Evolutionary conservation across 192 early-diverging fungal species (phyloP), one percentile per base, ranked within the genome.

Genomic region (Geranomyces variabilis): DNA sequence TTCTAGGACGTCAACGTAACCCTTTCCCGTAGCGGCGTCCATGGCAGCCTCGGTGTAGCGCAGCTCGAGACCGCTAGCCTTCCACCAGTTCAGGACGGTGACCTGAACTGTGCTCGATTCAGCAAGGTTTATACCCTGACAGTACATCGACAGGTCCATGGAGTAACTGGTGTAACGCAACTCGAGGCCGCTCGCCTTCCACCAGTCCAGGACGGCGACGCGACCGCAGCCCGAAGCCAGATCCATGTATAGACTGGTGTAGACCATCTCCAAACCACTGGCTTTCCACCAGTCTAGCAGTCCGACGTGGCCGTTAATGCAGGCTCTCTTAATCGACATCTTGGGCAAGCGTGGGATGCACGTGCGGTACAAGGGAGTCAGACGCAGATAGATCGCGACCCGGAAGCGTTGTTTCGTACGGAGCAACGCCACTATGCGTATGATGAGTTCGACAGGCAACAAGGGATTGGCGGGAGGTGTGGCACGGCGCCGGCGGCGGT

Each of bases 251-350:
- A 8, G 9, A 1, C 13, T 13, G 21, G 21, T 48, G 41, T 47
- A 66, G 22, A 17, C 7, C 17, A 66, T 21, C 14, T 45, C 45
- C 21, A 66, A 24, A 26, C 63, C 63, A 14, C 41, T 22, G 19
- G 19, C 63, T 46, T 67, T 67, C 66, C 66, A 67, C 66, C 66
- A 67, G 33, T 67, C 53, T 14, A 67, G 51, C 14, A 67, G 13
- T 10, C 22, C 5, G 29, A 67, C 36, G 34, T 55, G 66, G 51
- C 51, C 51, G 48, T 55, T 55, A 26, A 7, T 26, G 31, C 28
- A 7, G 22, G 58, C 58, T 26, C 17, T 9, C 15, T 60, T 4
- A 7, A 33, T 17, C 17, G 58, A 26, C 22, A 17, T 1, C 17
- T 33, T 26, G 22, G 28, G 22, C 4, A 60, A 8, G 30, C 30